These are phyloP conservation scores for Cercospora brassicicola DNA, from an alignment of 2,329 filamentous ascomycete species.

Conservation along the genomic window DNA sequence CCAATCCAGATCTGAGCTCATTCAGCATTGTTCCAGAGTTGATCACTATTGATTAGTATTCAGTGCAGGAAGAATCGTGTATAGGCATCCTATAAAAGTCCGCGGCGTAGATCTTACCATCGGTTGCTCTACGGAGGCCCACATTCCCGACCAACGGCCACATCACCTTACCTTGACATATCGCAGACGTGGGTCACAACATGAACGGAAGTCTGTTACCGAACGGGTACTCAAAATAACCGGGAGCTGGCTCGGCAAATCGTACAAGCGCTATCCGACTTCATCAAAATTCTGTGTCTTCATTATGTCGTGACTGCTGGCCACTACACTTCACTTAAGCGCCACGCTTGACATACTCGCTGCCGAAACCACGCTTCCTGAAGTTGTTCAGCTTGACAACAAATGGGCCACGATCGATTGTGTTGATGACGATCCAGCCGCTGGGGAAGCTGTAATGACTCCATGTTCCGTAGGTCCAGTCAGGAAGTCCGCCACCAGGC, in stretches of 20 bases:
- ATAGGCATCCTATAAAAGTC: neutral
- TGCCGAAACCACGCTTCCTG: constrained; percentile 20
- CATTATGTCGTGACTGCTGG: neutral
- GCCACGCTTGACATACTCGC: constrained; percentile 12
- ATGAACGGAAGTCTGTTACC: neutral
- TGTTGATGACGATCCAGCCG: constrained; percentile 55
- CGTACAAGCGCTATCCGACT: neutral
- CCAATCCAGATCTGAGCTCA: neutral
- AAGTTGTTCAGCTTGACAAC: constrained; percentile 44
- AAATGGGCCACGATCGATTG: constrained; percentile 54
- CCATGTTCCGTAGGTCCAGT: constrained; percentile 46
- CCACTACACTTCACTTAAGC: neutral
- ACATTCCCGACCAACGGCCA: neutral
- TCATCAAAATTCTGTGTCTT: neutral
- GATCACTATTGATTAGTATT: neutral
- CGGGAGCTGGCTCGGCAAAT: neutral
- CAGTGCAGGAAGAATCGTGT: neutral
- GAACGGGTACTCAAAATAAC: neutral
- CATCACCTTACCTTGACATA: neutral
- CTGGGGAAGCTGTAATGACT: constrained; percentile 54
- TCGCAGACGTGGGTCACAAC: neutral
- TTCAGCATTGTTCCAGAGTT: neutral
- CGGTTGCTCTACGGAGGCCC: neutral
- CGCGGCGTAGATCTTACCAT: neutral
- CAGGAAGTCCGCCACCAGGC: constrained; percentile 43